phyloP scores from a whole-genome alignment of 139 green algal species.

The Chara braunii region DNA sequence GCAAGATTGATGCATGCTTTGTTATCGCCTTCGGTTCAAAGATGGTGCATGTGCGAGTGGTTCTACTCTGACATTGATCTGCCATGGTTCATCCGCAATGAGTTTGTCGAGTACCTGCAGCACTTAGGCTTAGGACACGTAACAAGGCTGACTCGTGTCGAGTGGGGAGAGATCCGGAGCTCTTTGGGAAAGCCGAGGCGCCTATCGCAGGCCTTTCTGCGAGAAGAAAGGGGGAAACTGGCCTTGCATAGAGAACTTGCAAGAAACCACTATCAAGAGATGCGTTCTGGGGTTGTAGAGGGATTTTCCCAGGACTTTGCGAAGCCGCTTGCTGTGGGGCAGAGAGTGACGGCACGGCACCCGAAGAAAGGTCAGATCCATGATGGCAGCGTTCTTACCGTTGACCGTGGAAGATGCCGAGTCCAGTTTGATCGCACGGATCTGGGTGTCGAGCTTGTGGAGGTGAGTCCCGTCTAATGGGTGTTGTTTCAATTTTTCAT shows the following conservation, averaged over 20 bases:
- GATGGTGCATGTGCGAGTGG: conserved; percentile 37
- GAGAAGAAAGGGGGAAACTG: conserved; percentile 39
- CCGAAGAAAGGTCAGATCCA: conserved; percentile 62
- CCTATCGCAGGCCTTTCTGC: conserved; percentile 36
- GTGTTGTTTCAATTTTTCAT: no score
- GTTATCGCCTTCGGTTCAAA: background rate
- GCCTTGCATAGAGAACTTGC: conserved; percentile 34
- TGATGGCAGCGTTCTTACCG: conserved; percentile 77
- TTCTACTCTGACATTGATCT: conserved; percentile 42
- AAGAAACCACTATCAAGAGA: conserved; percentile 14
- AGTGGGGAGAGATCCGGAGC: conserved; percentile 40
- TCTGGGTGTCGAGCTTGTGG: conserved; percentile 73
- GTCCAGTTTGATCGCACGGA: conserved; percentile 77
- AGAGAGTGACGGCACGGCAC: conserved; percentile 76
- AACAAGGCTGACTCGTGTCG: conserved; percentile 15
- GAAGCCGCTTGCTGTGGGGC: conserved; percentile 60
- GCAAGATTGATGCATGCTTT: conserved; percentile 14
- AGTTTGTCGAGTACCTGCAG: conserved; percentile 42
- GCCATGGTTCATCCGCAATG: conserved; percentile 41
- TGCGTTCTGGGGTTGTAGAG: background rate
- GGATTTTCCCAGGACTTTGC: conserved; percentile 45
- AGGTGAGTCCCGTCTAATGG: conserved; percentile 18
- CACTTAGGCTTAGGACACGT: conserved; percentile 22
- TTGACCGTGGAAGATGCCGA: conserved; percentile 43
- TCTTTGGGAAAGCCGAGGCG: conserved; percentile 38